phyloP scores from a whole-genome alignment of 2,329 filamentous ascomycete species.

The Microsporum canis region DNA sequence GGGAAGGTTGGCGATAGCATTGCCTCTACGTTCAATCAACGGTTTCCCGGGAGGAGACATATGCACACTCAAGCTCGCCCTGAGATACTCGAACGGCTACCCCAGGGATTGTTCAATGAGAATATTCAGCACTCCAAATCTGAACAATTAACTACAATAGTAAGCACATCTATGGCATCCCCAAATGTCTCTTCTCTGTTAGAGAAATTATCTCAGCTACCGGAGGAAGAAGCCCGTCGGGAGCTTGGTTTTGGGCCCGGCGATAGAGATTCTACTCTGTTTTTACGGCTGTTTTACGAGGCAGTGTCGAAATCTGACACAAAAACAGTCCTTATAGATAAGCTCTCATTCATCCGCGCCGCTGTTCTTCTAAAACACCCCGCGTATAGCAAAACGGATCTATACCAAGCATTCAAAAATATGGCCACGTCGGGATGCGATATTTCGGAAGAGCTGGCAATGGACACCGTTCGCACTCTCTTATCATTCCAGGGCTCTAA shows the following conservation, averaged over 20 bases:
- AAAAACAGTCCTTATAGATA: slow-evolving; percentile 21
- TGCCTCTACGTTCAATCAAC: not conserved
- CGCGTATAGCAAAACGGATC: slow-evolving; percentile 25
- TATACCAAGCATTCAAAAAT: slow-evolving; percentile 27
- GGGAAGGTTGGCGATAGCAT: not conserved
- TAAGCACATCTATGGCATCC: not conserved
- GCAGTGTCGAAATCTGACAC: slow-evolving; percentile 19
- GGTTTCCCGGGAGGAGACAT: not conserved
- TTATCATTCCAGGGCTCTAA: slow-evolving; percentile 19
- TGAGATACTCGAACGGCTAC: not conserved
- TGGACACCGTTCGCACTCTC: slow-evolving; percentile 29
- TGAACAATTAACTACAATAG: not conserved
- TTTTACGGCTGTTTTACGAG: slow-evolving; percentile 32
- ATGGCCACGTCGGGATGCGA: slow-evolving; percentile 26
- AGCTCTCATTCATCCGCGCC: slow-evolving; percentile 28
- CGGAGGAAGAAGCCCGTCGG: slow-evolving; percentile 22
- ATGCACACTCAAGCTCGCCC: not conserved
- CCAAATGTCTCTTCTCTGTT: slow-evolving; percentile 17
- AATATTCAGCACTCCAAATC: not conserved
- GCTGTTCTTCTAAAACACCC: slow-evolving; percentile 31
- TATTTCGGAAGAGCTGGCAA: slow-evolving; percentile 26
- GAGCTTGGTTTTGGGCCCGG: slow-evolving; percentile 29
- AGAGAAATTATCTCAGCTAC: slow-evolving; percentile 21
- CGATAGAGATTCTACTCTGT: slow-evolving; percentile 32
- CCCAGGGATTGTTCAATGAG: not conserved